A percentile compares a stretch with the other conserved stretches of the same genome.
Conservation (phyloP, 805 yeast species). For the Pichia californica region DNA sequence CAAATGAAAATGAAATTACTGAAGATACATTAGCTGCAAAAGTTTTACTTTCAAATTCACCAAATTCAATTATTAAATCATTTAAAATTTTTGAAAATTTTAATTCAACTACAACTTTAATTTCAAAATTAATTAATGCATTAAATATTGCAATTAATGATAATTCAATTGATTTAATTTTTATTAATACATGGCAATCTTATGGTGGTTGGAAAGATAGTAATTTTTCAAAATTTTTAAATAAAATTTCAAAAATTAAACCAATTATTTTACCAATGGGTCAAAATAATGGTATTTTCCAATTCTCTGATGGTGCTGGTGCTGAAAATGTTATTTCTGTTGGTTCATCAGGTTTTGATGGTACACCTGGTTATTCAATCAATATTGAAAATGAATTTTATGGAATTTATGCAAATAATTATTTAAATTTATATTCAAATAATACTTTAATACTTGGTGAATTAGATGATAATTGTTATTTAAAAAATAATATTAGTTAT, state of each 20-base stretch:
- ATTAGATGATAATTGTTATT: neutral
- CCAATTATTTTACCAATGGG: conserved; percentile 11
- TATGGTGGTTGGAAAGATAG: conserved; percentile 8
- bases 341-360: conserved; percentile 6
- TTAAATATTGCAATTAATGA: conserved; percentile 2
- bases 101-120: conserved; percentile 1
- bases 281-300: conserved; percentile 6
- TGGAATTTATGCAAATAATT: neutral
- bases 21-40: conserved; percentile 9
- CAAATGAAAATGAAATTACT: neutral
- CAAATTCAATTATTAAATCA: conserved; percentile 3
- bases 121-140: neutral
- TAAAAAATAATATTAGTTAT: neutral
- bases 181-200: conserved; percentile 4
- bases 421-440: neutral
- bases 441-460: conserved; percentile 1
- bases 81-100: conserved; percentile 4
- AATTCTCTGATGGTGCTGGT: conserved; percentile 10
- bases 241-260: neutral
- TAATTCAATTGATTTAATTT: conserved; percentile 5
- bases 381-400: neutral
- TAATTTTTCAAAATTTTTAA: neutral
- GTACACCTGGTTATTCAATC: conserved; percentile 2
- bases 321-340: conserved; percentile 7
- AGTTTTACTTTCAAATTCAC: conserved; percentile 1